These are phyloP conservation scores for Rhazya stricta DNA, from an alignment of 257 asterid species.

Conservation along the genomic window DNA sequence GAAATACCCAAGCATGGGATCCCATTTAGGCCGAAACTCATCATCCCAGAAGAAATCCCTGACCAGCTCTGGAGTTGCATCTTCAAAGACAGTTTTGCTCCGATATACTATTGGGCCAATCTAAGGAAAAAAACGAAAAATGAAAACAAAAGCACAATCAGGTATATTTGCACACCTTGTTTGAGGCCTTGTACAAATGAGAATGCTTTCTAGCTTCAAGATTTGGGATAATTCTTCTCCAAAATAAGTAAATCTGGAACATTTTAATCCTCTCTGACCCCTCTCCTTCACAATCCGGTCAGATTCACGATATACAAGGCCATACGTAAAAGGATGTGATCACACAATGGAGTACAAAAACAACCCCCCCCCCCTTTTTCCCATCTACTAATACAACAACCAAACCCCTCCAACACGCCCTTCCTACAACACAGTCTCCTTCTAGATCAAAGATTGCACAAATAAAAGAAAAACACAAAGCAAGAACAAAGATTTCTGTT, in stretches of 20 bases:
- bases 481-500: not conserved
- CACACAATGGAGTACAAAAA: not conserved
- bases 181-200: not conserved
- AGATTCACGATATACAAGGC: not conserved
- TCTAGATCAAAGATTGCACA: not conserved
- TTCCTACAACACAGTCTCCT: not conserved
- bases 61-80: conserved; percentile 77
- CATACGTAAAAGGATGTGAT: not conserved
- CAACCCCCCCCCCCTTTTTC: not conserved
- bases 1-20: conserved; percentile 66
- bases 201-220: not conserved
- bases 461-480: not conserved
- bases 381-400: not conserved
- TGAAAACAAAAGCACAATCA: no score
- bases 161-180: not conserved
- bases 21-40: conserved; percentile 88
- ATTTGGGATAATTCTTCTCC: not conserved
- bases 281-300: not conserved
- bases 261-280: not conserved
- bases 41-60: conserved; percentile 98
- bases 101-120: conserved; percentile 58
- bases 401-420: not conserved
- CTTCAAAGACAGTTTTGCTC: conserved; percentile 82
- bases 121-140: conserved; percentile 45
- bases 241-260: not conserved